Evolutionary conservation across 2,329 filamentous ascomycete species (phyloP).

Genomic region (Penicillium palitans): DNA sequence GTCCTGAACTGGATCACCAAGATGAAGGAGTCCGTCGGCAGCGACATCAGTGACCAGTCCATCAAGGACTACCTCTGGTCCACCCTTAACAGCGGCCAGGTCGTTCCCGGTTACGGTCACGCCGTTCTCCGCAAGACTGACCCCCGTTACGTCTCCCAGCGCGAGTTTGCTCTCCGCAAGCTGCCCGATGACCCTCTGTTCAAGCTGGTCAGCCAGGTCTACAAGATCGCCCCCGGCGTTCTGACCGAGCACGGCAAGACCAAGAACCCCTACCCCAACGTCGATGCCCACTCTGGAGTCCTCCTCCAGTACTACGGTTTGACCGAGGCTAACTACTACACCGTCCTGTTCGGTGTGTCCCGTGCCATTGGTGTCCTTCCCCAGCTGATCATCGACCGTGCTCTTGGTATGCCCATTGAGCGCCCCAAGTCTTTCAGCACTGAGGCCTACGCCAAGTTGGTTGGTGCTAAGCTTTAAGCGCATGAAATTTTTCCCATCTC

Average conservation of each 20-base stretch:
- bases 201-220: slow-evolving; percentile 99
- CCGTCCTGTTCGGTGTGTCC: slow-evolving; percentile 97
- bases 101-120: slow-evolving; percentile 97
- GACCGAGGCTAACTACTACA: slow-evolving; percentile 99
- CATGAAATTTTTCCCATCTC: slow-evolving; percentile 25
- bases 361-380: slow-evolving; percentile 97
- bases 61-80: slow-evolving; percentile 99
- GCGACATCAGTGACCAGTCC: slow-evolving; percentile 91
- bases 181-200: slow-evolving; percentile 98
- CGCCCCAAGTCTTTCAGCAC: slow-evolving; percentile 99
- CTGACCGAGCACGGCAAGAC: slow-evolving; percentile 99
- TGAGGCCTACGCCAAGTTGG: slow-evolving; percentile 91
- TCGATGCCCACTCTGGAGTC: slow-evolving; percentile 98
- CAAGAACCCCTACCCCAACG: slow-evolving; percentile 99
- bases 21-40: slow-evolving; percentile 95
- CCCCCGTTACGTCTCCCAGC: slow-evolving; percentile 97
- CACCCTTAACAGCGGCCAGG: slow-evolving; percentile 91
- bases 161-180: slow-evolving; percentile 91
- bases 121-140: slow-evolving; percentile 99
- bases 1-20: slow-evolving; percentile 98
- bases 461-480: slow-evolving; percentile 78
- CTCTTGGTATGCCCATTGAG: slow-evolving; percentile 95
- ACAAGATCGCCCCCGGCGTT: slow-evolving; percentile 98
- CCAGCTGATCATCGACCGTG: slow-evolving; percentile 99
- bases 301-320: slow-evolving; percentile 99